Evolutionary conservation across 2,329 filamentous ascomycete species (phyloP).

Genomic region (Cercospora sp.): DNA sequence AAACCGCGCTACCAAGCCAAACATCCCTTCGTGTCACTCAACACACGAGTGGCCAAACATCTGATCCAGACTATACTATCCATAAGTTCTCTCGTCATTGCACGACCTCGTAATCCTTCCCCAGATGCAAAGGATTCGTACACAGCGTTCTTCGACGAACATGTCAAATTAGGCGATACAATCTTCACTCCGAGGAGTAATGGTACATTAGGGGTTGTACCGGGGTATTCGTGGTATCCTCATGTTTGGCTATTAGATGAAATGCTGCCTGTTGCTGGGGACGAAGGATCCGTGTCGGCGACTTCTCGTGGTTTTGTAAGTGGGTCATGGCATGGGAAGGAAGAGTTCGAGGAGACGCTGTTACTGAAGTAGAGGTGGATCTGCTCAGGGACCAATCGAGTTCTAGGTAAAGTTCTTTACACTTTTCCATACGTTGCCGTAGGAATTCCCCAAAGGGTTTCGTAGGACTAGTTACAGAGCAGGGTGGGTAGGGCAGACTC

Average conservation of each 20-base stretch:
- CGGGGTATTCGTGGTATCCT: not conserved
- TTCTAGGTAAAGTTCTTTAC: not conserved
- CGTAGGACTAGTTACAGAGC: not conserved
- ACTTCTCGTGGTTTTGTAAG: not conserved
- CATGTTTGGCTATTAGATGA: not conserved
- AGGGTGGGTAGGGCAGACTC: no score
- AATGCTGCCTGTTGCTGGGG: not conserved
- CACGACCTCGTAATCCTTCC: not conserved
- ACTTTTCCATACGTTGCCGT: no score
- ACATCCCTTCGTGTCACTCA: not conserved
- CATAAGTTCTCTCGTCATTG: not conserved
- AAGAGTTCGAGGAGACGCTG: not conserved
- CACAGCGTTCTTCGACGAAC: not conserved
- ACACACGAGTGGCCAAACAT: not conserved
- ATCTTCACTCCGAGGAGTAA: not conserved
- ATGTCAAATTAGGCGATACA: not conserved
- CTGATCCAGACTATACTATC: not conserved
- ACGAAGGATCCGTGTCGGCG: not conserved
- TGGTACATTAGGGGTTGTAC: not conserved
- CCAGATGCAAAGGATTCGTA: not conserved
- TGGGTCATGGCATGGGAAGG: not conserved
- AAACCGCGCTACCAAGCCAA: not conserved
- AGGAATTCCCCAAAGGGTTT: no score
- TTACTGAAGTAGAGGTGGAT: not conserved
- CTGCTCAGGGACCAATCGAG: not conserved